Conservation (phyloP, 2,329 filamentous ascomycete species). For the Phoma herbarum region DNA sequence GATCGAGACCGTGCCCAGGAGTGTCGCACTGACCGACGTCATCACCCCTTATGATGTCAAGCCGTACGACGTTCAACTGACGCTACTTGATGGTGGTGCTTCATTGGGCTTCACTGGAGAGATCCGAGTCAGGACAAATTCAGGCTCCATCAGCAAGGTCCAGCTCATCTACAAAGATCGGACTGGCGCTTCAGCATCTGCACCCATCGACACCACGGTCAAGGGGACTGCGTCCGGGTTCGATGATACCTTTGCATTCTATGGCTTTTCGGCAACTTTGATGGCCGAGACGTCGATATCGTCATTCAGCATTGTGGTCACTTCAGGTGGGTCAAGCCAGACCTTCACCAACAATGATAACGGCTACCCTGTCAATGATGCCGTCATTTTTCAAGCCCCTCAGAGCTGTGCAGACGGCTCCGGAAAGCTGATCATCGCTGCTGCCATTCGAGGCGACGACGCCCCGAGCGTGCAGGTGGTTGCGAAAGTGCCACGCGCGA, state of each 20-base stretch:
- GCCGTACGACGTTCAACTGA: constrained; percentile 66
- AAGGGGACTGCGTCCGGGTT: constrained; percentile 64
- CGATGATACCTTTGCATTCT: constrained; percentile 66
- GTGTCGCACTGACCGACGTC: constrained; percentile 61
- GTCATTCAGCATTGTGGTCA: constrained; percentile 65
- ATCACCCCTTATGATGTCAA: constrained; percentile 68
- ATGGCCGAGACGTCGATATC: constrained; percentile 67
- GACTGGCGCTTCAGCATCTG: constrained; percentile 59
- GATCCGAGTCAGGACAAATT: constrained; percentile 66
- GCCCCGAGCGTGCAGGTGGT: constrained; percentile 31
- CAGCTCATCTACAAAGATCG: constrained; percentile 66
- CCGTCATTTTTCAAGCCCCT: constrained; percentile 62
- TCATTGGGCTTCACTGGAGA: constrained; percentile 62
- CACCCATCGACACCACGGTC: constrained; percentile 55
- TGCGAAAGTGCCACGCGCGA: constrained; percentile 33
- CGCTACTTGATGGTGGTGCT: constrained; percentile 59
- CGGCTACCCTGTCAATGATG: constrained; percentile 64
- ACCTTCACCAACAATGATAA: constrained; percentile 66
- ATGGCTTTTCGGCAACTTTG: constrained; percentile 56
- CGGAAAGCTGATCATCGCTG: constrained; percentile 34
- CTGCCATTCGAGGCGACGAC: constrained; percentile 34
- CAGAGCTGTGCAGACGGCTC: constrained; percentile 62
- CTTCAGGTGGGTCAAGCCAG: constrained; percentile 55
- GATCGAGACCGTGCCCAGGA: constrained; percentile 67
- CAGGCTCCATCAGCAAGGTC: constrained; percentile 58